A percentile compares a stretch with the other conserved stretches of the same genome.
Evolutionary conservation across 2,329 filamentous ascomycete genomes (phyloP).

Genomic region (Diaporthe velutina): DNA sequence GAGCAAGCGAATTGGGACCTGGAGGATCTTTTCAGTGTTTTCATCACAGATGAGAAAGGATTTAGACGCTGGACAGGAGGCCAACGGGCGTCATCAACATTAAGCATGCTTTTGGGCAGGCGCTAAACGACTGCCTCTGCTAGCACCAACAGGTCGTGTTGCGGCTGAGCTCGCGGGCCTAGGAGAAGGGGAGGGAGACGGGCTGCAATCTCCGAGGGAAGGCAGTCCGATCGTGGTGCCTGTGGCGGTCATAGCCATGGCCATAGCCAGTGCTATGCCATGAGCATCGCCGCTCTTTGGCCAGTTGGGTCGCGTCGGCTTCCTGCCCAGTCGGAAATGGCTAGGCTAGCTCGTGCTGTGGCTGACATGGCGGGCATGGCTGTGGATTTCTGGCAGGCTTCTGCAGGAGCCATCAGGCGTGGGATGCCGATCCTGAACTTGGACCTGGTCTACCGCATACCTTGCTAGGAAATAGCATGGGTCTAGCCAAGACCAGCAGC

Average conservation of each 20-base stretch:
- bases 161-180: conserved; percentile 26
- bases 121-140: not conserved
- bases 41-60: not conserved
- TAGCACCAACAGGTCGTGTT: conserved; percentile 22
- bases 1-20: not conserved
- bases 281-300: conserved; percentile 9
- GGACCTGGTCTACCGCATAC: not conserved
- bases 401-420: conserved; percentile 19
- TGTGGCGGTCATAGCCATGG: not conserved
- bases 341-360: conserved; percentile 17
- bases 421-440: conserved; percentile 24
- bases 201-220: not conserved
- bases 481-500: conserved; percentile 7
- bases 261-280: conserved; percentile 17
- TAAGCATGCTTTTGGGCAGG: conserved; percentile 5
- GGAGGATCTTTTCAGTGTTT: not conserved
- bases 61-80: conserved; percentile 6
- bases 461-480: not conserved
- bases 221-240: not conserved
- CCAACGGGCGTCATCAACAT: conserved; percentile 19
- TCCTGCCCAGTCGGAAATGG: not conserved
- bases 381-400: conserved; percentile 8
- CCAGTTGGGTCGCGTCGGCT: conserved; percentile 15
- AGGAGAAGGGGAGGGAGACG: not conserved
- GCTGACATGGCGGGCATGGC: conserved; percentile 32